Evolutionary conservation across 305 asterid species (phyloP), one percentile per base, ranked within the genome.

Genomic region (Fraxinus albicans): DNA sequence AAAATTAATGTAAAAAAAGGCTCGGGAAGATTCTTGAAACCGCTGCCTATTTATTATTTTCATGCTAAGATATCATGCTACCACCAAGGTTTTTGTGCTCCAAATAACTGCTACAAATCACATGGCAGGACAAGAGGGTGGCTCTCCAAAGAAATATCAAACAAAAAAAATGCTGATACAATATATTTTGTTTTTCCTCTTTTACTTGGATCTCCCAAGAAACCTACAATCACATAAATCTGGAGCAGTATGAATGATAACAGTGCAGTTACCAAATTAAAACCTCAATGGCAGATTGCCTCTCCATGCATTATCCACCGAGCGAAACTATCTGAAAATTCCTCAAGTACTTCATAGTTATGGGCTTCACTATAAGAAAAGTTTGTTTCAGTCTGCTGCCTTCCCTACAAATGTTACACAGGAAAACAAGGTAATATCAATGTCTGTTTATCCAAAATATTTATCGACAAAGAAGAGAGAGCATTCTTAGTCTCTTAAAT

Each of bases 221-320:
- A 50, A 31, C 79, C 70, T 35, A 29, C 40, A 2, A 38, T 36
- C 58, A 36, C 55, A 84, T 79, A 35, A 78, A 70, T 74, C 79
- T 47, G 53, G 42, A 19, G 70, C 70, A 36, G 50, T 34, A 2
- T 23, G 55, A 70, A 60, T 55, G 29, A 50, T 73, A 69, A 8
- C n/a, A 21, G 67, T 72, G 69, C 65, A 2, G 73, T 72, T n/a
- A 33, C 74, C 69, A 77, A 77, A 76, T 84, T 81, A 50, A 85
- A 63, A 34, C 80, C 73, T 93, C 90, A 94, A 83, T 90, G 95
- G 84, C 95, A 91, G 3, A 96, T 84, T 44, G 98, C 82, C 89
- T 96, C 99, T 76, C 98, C 98, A 19, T 34, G 47, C 36, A 84
- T 90, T 79, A 96, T 97, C 99, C 99, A 96, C 8, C 82, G 89